Percentiles rank a stretch among this genome's conserved stretches.
Conservation (phyloP, 2,329 filamentous ascomycete species). For the Ophiostoma ips region DNA sequence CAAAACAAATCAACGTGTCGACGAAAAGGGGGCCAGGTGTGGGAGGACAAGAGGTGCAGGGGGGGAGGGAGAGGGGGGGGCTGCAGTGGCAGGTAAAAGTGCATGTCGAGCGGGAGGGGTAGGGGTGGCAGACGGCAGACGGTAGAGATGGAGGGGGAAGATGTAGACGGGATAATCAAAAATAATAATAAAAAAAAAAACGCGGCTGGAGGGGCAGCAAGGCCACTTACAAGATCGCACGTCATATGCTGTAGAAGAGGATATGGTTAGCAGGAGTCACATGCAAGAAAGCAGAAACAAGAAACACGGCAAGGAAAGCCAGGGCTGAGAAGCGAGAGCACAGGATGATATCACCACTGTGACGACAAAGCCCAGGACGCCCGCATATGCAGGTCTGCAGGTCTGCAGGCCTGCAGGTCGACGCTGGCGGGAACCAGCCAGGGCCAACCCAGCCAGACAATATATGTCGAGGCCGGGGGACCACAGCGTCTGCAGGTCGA, state of each 20-base stretch:
- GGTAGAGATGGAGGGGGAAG: not conserved
- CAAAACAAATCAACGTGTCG: not conserved
- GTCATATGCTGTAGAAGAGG: slow-evolving; percentile 61
- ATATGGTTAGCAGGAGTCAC: slow-evolving; percentile 5
- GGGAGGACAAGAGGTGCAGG: slow-evolving; percentile 9
- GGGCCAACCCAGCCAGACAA: not conserved
- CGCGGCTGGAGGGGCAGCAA: too few relatives aligned
- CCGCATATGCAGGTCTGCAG: not conserved
- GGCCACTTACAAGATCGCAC: slow-evolving; percentile 65
- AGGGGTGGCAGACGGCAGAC: not conserved
- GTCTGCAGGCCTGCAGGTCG: too few relatives aligned
- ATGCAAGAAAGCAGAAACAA: not conserved
- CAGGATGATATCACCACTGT: not conserved
- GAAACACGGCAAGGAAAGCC: too few relatives aligned
- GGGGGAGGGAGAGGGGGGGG: too few relatives aligned
- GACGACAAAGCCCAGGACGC: not conserved
- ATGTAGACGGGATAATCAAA: not conserved
- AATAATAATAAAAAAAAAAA: not conserved
- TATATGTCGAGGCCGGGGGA: not conserved
- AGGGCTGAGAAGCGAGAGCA: not conserved
- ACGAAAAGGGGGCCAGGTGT: slow-evolving; percentile 14
- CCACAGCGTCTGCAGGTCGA: not conserved
- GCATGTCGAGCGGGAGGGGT: not conserved
- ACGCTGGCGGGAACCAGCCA: not conserved
- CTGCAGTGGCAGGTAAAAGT: not conserved